Conservation (phyloP, 192 early-diverging fungal species). For the Dissophora globulifera region DNA sequence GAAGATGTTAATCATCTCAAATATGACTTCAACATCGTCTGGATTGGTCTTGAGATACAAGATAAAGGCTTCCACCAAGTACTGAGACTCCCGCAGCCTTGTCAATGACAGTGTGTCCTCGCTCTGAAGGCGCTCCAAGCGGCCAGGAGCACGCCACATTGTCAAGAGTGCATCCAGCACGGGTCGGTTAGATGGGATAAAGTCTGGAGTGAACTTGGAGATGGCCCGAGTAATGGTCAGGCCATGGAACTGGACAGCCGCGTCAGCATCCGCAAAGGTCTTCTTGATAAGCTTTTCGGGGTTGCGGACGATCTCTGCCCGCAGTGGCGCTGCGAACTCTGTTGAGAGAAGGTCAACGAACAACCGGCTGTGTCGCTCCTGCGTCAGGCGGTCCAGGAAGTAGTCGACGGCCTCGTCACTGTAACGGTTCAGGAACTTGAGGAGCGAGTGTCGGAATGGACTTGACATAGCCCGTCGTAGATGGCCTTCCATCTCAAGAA, state of each 20-base stretch:
- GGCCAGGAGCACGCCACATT: conserved; percentile 57
- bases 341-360: conserved; percentile 71
- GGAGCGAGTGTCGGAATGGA: conserved; percentile 91
- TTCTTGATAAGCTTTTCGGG: conserved; percentile 64
- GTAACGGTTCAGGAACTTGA: conserved; percentile 93
- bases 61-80: conserved; percentile 80
- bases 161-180: conserved; percentile 65
- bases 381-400: conserved; percentile 79
- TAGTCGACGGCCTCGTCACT: conserved; percentile 84
- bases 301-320: conserved; percentile 72
- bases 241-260: conserved; percentile 63
- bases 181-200: conserved; percentile 57
- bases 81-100: conserved; percentile 63
- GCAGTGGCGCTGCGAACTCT: conserved; percentile 66
- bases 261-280: conserved; percentile 49
- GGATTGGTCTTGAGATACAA: conserved; percentile 68
- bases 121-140: conserved; percentile 59
- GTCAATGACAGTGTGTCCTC: conserved; percentile 56
- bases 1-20: conserved; percentile 79
- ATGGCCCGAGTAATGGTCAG: conserved; percentile 70
- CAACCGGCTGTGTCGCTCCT: conserved; percentile 67
- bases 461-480: conserved; percentile 87
- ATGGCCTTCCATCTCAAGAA: conserved; percentile 86
- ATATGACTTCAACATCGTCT: conserved; percentile 75
- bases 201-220: conserved; percentile 61